These are phyloP conservation scores for Xylariaceae sp. DNA, from an alignment of 2,329 filamentous ascomycete species.

Conservation along the genomic window DNA sequence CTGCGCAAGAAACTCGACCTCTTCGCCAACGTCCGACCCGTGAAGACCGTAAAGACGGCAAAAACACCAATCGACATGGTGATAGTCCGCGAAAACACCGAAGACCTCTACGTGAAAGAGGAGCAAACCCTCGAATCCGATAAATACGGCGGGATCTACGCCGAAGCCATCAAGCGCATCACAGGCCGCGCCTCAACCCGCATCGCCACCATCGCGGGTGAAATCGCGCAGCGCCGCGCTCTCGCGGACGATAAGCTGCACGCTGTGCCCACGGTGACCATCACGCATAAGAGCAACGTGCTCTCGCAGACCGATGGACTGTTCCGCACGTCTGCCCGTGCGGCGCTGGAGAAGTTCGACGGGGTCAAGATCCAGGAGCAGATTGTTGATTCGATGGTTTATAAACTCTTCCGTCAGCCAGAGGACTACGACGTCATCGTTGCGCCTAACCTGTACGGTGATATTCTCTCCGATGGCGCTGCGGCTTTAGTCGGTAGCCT, in stretches of 20 bases:
- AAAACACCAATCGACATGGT: constrained; percentile 83
- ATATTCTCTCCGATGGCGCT: constrained; percentile 93
- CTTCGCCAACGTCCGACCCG: constrained; percentile 95
- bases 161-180: constrained; percentile 97
- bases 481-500: constrained; percentile 90
- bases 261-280: constrained; percentile 74
- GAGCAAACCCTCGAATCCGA: constrained; percentile 77
- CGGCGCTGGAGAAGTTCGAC: constrained; percentile 60
- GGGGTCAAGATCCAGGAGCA: constrained; percentile 81
- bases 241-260: constrained; percentile 74
- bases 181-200: constrained; percentile 78
- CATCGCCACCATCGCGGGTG: constrained; percentile 90
- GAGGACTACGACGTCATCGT: constrained; percentile 96
- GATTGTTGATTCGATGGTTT: constrained; percentile 99
- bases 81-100: constrained; percentile 97
- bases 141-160: constrained; percentile 72
- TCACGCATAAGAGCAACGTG: constrained; percentile 98
- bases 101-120: constrained; percentile 97
- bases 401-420: constrained; percentile 98
- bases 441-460: constrained; percentile 94
- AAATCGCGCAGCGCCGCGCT: constrained; percentile 86
- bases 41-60: constrained; percentile 74
- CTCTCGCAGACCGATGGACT: constrained; percentile 94
- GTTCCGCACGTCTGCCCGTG: constrained; percentile 78
- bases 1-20: constrained; percentile 92